Evolutionary conservation across 306 rosid species (phyloP).

Genomic region (Prinsepia uniflora): DNA sequence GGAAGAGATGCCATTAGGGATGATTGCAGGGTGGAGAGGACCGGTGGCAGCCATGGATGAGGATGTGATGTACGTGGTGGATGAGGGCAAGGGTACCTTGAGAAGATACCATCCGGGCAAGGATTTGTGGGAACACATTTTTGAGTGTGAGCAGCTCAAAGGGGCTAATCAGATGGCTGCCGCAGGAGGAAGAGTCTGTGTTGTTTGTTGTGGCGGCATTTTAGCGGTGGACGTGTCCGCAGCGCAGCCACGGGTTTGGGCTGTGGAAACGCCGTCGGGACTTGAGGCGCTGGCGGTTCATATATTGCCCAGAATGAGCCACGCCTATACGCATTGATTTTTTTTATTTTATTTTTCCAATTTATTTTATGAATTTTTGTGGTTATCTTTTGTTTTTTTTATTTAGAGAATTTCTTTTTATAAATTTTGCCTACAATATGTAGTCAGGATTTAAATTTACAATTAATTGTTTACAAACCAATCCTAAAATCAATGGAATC

Average conservation of each 20-base stretch:
- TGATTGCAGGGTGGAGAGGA: constrained; percentile 76
- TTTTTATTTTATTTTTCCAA: neutral
- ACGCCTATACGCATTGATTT: neutral
- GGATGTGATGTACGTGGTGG: constrained; percentile 62
- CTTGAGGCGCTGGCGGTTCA: constrained; percentile 61
- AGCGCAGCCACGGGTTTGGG: constrained; percentile 32
- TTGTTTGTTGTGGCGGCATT: constrained; percentile 43
- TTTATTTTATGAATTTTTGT: neutral
- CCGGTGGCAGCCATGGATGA: constrained; percentile 91
- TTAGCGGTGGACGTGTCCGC: constrained; percentile 51
- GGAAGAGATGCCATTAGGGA: constrained; percentile 76
- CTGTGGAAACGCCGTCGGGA: constrained; percentile 49
- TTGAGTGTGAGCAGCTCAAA: constrained; percentile 35
- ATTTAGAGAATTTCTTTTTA: no score
- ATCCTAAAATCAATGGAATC: no score
- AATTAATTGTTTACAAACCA: no score
- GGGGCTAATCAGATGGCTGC: constrained; percentile 71
- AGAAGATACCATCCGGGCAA: constrained; percentile 34
- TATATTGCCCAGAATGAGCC: constrained; percentile 55
- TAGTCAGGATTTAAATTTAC: no score
- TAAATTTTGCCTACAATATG: no score
- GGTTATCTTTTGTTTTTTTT: neutral
- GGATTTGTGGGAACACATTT: constrained; percentile 56
- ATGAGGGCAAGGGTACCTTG: constrained; percentile 48
- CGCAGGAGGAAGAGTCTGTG: constrained; percentile 50